Evolutionary conservation across 441 rosid species (phyloP).

Genomic region (Syzygium malaccense): DNA sequence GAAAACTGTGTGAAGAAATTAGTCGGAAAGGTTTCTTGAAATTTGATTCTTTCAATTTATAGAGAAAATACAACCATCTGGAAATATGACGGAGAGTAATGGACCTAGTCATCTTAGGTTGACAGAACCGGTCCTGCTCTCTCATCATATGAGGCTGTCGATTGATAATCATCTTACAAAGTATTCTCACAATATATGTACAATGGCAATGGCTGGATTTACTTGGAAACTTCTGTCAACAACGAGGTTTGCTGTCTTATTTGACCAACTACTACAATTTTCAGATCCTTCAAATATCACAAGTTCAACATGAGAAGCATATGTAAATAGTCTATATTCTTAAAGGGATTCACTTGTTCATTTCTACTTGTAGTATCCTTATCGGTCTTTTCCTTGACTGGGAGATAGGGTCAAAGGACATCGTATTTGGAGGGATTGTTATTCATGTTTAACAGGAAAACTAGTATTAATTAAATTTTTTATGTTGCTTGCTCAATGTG

Average conservation of each 20-base stretch:
- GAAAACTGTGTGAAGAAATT: neutral
- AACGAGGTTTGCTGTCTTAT: neutral
- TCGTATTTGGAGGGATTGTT: too few species aligned
- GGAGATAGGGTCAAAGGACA: too few species aligned
- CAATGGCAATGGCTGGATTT: neutral
- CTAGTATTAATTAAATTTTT: neutral
- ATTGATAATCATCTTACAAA: neutral
- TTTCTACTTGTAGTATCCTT: too few species aligned
- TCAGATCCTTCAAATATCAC: neutral
- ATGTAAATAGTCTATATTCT: neutral
- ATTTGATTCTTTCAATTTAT: fast-evolving
- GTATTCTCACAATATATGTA: neutral
- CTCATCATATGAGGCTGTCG: neutral
- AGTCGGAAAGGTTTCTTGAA: too few species aligned
- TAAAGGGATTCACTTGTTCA: too few species aligned
- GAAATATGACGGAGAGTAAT: neutral
- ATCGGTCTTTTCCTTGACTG: too few species aligned
- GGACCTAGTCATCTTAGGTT: neutral
- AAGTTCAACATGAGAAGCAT: neutral
- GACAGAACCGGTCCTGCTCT: neutral
- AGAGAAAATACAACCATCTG: too few species aligned
- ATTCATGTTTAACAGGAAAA: too few species aligned
- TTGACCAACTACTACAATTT: neutral
- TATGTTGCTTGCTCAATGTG: too few species aligned
- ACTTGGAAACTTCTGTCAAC: neutral